phyloP scores from a whole-genome alignment of 306 rosid species.

The Inga laurina region DNA sequence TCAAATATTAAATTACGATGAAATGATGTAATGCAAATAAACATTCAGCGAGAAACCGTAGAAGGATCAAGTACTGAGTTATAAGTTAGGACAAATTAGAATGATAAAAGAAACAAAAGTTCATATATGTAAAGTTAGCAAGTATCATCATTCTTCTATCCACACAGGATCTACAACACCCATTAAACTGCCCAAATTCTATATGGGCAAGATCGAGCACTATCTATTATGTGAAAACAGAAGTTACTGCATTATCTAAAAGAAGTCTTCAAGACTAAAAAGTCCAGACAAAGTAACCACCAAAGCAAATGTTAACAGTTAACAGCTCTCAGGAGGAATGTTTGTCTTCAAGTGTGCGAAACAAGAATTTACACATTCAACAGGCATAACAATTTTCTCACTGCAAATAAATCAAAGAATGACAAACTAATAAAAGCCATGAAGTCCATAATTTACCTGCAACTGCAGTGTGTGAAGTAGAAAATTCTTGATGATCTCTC shows the following conservation, averaged over 20 bases:
- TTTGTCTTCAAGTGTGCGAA: neutral
- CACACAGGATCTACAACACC: slow-evolving; percentile 19
- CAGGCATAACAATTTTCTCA: slow-evolving; percentile 1
- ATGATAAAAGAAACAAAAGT: slow-evolving; percentile 15
- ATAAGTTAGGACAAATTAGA: slow-evolving; percentile 8
- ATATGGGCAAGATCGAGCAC: neutral
- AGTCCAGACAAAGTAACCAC: neutral
- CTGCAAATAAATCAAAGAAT: slow-evolving; percentile 8
- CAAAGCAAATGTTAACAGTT: slow-evolving; percentile 9
- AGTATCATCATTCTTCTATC: slow-evolving; percentile 1
- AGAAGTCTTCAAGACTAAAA: neutral
- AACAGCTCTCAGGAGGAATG: slow-evolving; percentile 3
- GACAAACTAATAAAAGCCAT: slow-evolving; percentile 24
- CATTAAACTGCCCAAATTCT: neutral
- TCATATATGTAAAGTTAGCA: neutral
- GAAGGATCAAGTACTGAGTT: slow-evolving; percentile 8
- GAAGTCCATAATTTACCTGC: slow-evolving; percentile 61
- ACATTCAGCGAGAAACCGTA: neutral
- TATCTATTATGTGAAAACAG: neutral
- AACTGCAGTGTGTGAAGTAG: slow-evolving; percentile 91
- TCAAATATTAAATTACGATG: neutral
- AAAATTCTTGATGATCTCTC: slow-evolving; percentile 88
- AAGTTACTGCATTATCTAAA: neutral
- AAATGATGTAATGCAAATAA: neutral
- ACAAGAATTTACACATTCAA: neutral